Base-by-base conservation (phyloP, 2,329 filamentous ascomycete genomes). In the Fonsecaea erecta region DNA sequence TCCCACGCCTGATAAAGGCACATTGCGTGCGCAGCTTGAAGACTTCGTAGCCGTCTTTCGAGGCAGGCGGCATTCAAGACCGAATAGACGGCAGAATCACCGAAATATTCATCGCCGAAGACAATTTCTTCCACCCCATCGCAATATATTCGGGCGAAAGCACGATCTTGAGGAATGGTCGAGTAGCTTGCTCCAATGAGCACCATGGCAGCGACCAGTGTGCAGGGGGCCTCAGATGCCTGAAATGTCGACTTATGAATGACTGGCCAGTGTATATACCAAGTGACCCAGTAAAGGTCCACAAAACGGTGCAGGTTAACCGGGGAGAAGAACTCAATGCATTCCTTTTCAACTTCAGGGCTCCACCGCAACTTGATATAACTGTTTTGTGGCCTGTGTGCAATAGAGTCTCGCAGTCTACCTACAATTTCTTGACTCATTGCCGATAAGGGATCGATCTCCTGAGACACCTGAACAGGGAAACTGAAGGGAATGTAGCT, bases 241-340 rank as follows among this genome's bases (percentile, higher is more conserved):
- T 32, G 11, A 18, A 64, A 64, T 5, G 54, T 64, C 24, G 62
- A 9, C 28, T 34, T 37, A 24, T 64, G 62, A 14, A 64, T 54
- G 5, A 64, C 54, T 3, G 62, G 62, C 54, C 62, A 64, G 32
- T 64, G 54, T 9, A 26, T 28, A 37, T 59, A 60, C 62, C 62
- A 64, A 6, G 55, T 53, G 3, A 21, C 32, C 62, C 62, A 64
- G 62, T 64, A 64, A 16, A 26, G n/a, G 12, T 64, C 54, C 6
- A 52, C 46, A 21, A 64, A 60, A 14, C 35, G 51, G 3, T 16
- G 32, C 5, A 64, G 46, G 26, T 52, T 64, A 3, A 5, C 7
- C 4, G 62, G 46, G n/a, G 40, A 24, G 34, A 64, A 64, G 26
- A 53, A 53, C 5, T 18, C n/a, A 11, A 53, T 24, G 51, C 51